Percentiles rank a stretch among this genome's conserved stretches.
Conservation (phyloP, 495 filamentous ascomycete genomes). For the Lepidopterella palustris region DNA sequence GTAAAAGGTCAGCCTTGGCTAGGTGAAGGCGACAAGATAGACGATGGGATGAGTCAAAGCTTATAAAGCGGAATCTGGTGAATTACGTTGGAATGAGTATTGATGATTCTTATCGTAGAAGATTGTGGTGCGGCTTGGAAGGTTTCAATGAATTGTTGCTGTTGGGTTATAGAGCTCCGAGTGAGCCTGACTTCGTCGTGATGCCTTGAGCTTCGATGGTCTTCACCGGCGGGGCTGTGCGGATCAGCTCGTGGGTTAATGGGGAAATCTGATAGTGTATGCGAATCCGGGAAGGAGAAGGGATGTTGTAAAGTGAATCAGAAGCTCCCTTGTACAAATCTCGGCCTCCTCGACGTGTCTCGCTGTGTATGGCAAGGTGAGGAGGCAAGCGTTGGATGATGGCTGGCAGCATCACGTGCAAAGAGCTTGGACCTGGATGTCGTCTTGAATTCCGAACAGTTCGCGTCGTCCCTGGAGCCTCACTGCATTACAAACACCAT, state of each 20-base stretch:
- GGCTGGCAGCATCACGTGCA: not conserved
- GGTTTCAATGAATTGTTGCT: not conserved
- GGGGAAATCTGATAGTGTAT: not conserved
- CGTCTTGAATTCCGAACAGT: not conserved
- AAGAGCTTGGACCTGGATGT: not conserved
- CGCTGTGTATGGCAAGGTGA: slow-evolving; percentile 1
- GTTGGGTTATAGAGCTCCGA: not conserved
- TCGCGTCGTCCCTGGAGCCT: not conserved
- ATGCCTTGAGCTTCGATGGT: not conserved
- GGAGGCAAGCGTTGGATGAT: not conserved
- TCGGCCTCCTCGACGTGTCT: not conserved
- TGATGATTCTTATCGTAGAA: not conserved
- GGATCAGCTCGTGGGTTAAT: not conserved
- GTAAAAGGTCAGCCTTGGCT: slow-evolving; percentile 23
- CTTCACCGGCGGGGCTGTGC: slow-evolving; percentile 9
- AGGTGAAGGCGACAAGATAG: slow-evolving; percentile 7
- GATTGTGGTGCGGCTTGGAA: not conserved
- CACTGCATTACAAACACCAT: slow-evolving; percentile 4
- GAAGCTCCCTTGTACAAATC: not conserved
- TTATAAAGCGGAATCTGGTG: not conserved
- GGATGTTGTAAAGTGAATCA: not conserved
- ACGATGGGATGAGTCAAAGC: slow-evolving; percentile 15
- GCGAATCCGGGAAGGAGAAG: not conserved
- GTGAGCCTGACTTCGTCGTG: slow-evolving; percentile 1
- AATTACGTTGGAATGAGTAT: not conserved